Conservation (phyloP, 495 filamentous ascomycete genomes). For the Penicillium herquei region DNA sequence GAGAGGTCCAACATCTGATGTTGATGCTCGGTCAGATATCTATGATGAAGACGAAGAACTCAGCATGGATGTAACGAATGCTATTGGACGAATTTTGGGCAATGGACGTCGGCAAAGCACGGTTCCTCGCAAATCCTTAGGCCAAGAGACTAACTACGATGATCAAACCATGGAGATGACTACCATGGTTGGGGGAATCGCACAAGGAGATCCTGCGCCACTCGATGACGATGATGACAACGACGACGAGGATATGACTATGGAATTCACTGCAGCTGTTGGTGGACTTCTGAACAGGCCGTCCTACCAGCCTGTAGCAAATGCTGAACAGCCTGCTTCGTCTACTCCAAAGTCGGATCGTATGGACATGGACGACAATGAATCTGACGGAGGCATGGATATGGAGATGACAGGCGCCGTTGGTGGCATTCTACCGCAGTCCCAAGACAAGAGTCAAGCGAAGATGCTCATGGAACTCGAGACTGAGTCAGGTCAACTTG, state of each 20-base stretch:
- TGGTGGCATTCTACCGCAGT: slow-evolving; percentile 60
- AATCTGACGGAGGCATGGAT: slow-evolving; percentile 44
- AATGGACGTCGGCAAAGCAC: slow-evolving; percentile 36
- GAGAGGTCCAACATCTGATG: slow-evolving; percentile 12
- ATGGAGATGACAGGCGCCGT: slow-evolving; percentile 77
- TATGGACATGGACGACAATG: slow-evolving; percentile 32
- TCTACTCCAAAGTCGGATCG: slow-evolving; percentile 25
- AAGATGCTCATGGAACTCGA: slow-evolving; percentile 62
- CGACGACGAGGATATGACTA: slow-evolving; percentile 72
- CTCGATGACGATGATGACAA: slow-evolving; percentile 46
- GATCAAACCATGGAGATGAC: slow-evolving; percentile 81
- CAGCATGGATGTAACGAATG: slow-evolving; percentile 83
- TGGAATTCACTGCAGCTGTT: slow-evolving; percentile 76
- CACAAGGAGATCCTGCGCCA: slow-evolving; percentile 31
- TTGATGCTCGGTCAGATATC: slow-evolving; percentile 20
- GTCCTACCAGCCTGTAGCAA: slow-evolving; percentile 17
- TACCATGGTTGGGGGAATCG: slow-evolving; percentile 67
- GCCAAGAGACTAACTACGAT: slow-evolving; percentile 43
- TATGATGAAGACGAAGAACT: slow-evolving; percentile 59
- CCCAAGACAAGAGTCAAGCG: slow-evolving; percentile 45
- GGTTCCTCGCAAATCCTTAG: slow-evolving; percentile 36
- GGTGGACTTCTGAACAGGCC: slow-evolving; percentile 58
- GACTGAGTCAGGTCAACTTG: slow-evolving; percentile 50
- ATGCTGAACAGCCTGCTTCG: slow-evolving; percentile 22
- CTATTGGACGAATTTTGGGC: slow-evolving; percentile 77